Evolutionary conservation across 2,329 filamentous ascomycete species (phyloP).

Genomic region (Apiospora hydei): DNA sequence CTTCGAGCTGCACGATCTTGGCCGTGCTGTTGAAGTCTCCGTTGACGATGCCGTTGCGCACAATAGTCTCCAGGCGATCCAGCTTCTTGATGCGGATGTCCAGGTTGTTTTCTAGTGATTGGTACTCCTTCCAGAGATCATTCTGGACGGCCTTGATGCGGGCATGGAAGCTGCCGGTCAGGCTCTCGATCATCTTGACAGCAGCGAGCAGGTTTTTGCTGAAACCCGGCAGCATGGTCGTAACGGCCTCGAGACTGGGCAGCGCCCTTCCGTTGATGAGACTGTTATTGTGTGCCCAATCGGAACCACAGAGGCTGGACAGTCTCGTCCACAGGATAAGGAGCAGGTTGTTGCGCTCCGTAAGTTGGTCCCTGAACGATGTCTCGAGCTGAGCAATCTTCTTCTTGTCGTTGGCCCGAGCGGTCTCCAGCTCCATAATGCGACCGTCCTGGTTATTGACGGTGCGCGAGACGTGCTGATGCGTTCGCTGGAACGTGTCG

Average conservation of each 20-base stretch:
- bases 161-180: conserved; percentile 78
- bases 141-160: conserved; percentile 87
- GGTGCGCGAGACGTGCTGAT: conserved; percentile 85
- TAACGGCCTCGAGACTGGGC: conserved; percentile 84
- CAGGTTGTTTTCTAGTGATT: conserved; percentile 81
- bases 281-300: conserved; percentile 90
- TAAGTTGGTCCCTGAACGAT: conserved; percentile 84
- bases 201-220: conserved; percentile 88
- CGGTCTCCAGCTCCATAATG: conserved; percentile 85
- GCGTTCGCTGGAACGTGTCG: conserved; percentile 86
- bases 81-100: conserved; percentile 84
- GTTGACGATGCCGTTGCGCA: conserved; percentile 68
- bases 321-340: conserved; percentile 90
- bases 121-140: conserved; percentile 90
- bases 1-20: conserved; percentile 63
- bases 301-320: conserved; percentile 83
- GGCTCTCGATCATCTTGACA: conserved; percentile 83
- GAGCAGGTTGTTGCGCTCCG: conserved; percentile 87
- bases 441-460: conserved; percentile 85
- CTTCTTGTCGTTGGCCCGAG: conserved; percentile 78
- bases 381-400: conserved; percentile 79
- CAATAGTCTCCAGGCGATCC: conserved; percentile 82
- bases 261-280: conserved; percentile 86
- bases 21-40: conserved; percentile 53
- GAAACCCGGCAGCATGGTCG: conserved; percentile 85